Conservation (phyloP, 1,284 basidiomycete species). For the Phylloboletellus chloephorus region DNA sequence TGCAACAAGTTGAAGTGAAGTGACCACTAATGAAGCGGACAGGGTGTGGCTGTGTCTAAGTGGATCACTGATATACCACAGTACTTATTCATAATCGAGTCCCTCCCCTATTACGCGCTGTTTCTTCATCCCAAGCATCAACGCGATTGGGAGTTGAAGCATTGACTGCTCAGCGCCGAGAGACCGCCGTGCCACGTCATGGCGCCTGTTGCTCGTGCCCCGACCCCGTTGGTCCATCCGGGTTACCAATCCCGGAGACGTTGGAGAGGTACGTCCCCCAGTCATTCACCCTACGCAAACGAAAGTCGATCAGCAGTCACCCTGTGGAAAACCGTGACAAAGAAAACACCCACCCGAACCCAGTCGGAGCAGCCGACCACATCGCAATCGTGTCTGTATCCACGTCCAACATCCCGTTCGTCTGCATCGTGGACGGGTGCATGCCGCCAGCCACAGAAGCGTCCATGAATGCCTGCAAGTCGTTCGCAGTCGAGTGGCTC, state of each 20-base stretch:
- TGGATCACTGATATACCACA: too few relatives aligned
- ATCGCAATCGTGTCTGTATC: slow-evolving; percentile 49
- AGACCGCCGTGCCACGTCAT: too few relatives aligned
- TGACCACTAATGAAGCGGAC: too few relatives aligned
- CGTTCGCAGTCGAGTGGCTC: background rate
- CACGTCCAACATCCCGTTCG: slow-evolving; percentile 19
- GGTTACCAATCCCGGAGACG: slow-evolving; percentile 23
- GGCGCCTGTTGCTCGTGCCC: slow-evolving; percentile 4
- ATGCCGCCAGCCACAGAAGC: background rate
- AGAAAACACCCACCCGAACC: slow-evolving; percentile 46
- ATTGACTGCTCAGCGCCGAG: too few relatives aligned
- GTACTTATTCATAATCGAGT: too few relatives aligned
- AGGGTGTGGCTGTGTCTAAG: too few relatives aligned
- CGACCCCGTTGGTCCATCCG: slow-evolving; percentile 12
- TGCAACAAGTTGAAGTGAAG: too few relatives aligned
- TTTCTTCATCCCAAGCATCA: too few relatives aligned
- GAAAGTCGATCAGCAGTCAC: background rate
- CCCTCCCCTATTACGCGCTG: too few relatives aligned
- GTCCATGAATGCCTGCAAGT: slow-evolving; percentile 17
- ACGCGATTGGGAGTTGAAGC: too few relatives aligned
- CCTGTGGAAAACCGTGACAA: background rate
- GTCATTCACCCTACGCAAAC: slow-evolving; percentile 27
- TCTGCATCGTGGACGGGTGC: slow-evolving; percentile 6
- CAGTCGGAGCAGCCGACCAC: slow-evolving; percentile 54
- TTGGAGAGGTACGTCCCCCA: slow-evolving; percentile 35